Base-by-base conservation (phyloP, 345 rosid species). In the Brassica juncea region DNA sequence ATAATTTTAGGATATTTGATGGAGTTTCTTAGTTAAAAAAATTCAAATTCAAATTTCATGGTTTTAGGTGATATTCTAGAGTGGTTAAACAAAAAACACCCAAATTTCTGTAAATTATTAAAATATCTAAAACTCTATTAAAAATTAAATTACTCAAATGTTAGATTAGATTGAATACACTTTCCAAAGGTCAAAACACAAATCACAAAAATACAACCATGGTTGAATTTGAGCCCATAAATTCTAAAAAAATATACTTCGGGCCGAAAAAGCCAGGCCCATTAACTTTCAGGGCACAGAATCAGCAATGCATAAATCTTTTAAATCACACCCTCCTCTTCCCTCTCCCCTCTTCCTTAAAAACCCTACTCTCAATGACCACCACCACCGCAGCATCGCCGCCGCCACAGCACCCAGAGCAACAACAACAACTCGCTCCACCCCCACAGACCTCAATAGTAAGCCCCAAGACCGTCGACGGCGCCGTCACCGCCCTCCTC, bases 401-500 rank as follows among this genome's bases (percentile, higher is more conserved):
- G 76, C 72, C 76, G 57, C 28, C 66, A 16, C 42, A 39, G 3
- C 47, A 39, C 6, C 55, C 25, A 57, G 72, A 75, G 69, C 27
- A 71, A 23, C 25, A 23, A 23, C 25, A 23, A 16, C 64, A 37
- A 27, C 64, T 66, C 4, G 27, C n/a, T 42, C 21, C 69, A 4
- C 23, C 39, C 31, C 8, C 28, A 1, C 68, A 68, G n/a, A 58
- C 75, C 1, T 60, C 81, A 8, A 73, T 79, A 58, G 84, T 84
- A 37, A 84, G 68, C 59, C 78, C 75, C 4, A 35, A 85, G 31
- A 82, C 86, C 1, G 86, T 87, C 15, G 80, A 76, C 25, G 82
- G 49, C 39, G 94, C 90, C 9, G 66, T 85, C 8, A 79, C 82
- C 0, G 87, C 87, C 11, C 88, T 92, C 1, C 73, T 89, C 16